These are phyloP conservation scores for Elasticomyces elasticus DNA, from an alignment of 495 filamentous ascomycete species.

Conservation along the genomic window DNA sequence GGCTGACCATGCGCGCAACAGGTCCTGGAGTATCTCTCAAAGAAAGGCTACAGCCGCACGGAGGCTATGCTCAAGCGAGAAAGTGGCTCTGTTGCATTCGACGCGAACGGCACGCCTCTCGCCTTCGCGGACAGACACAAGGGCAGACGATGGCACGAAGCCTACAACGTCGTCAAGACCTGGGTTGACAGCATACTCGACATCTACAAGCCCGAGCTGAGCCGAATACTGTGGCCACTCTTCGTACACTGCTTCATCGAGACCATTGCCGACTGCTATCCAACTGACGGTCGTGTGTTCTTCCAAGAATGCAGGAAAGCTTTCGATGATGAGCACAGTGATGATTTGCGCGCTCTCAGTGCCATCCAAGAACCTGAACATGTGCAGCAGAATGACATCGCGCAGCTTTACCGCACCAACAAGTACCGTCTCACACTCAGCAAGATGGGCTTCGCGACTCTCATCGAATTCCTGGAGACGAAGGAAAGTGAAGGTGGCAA, in stretches of 20 bases:
- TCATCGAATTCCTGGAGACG: slow-evolving; percentile 79
- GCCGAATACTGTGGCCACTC: slow-evolving; percentile 76
- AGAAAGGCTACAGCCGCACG: slow-evolving; percentile 88
- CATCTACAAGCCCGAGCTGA: slow-evolving; percentile 90
- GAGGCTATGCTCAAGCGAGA: slow-evolving; percentile 90
- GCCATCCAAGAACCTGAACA: slow-evolving; percentile 67
- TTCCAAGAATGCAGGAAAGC: slow-evolving; percentile 54
- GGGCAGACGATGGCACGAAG: slow-evolving; percentile 62
- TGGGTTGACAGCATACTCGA: slow-evolving; percentile 89
- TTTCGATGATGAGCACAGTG: slow-evolving; percentile 64
- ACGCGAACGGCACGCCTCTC: slow-evolving; percentile 66
- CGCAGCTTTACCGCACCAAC: slow-evolving; percentile 68
- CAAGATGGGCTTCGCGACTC: slow-evolving; percentile 61
- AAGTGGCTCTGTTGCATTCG: slow-evolving; percentile 54
- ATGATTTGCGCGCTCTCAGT: slow-evolving; percentile 61
- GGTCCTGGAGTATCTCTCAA: slow-evolving; percentile 93
- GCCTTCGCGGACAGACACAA: slow-evolving; percentile 55
- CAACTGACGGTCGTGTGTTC: slow-evolving; percentile 59
- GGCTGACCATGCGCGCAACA: slow-evolving; percentile 26
- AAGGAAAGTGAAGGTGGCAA: slow-evolving; percentile 69
- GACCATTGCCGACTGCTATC: slow-evolving; percentile 62
- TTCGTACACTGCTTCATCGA: slow-evolving; percentile 89
- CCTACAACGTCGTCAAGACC: slow-evolving; percentile 58
- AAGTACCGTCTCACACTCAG: slow-evolving; percentile 84
- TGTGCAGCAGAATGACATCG: slow-evolving; percentile 56